Evolutionary conservation across 495 filamentous ascomycete genomes (phyloP), one percentile per base, ranked within the genome.

Genomic region (Lophiostoma macrostomum): DNA sequence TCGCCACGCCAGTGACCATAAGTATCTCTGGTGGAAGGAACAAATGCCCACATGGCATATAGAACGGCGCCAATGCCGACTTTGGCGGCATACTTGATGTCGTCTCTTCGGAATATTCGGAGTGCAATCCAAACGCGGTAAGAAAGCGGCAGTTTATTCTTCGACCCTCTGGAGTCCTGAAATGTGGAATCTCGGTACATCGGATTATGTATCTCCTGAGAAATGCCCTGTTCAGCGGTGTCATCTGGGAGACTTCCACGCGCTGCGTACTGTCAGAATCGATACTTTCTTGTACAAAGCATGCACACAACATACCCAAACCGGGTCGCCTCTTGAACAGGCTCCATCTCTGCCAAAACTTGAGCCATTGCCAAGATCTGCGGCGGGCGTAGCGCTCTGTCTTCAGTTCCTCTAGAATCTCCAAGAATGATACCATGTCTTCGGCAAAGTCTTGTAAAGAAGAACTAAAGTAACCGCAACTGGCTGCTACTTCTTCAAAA

Each of bases 401-500:
- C 59, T 91, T 88, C 52, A 97, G 67, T 41, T 95, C 86, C 57
- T 95, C 88, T 16, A 98, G 64, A 16, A 94, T 83, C 32, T 85
- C 76, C n/a, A 98, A 68, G 55, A 91, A 87, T 10, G 75, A 79
- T 49, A 87, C 79, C 75, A 95, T 84, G 64, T 96, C 89, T 64
- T 95, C 86, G 0, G 90, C 90, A 67, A 97, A 89, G 56, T 89
- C 84, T 49, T 90, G 77, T 22, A 98, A 73, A 16, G 87, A 90
- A 62, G 90, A 95, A 64, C 85, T 88, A 66, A 96, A 98, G 64
- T 97, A 89, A 2, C 91, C 91, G 63, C 93, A 98, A 36, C 88
- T 91, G 4, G 93, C 93, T 25, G 90, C 88, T 7, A 97, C 90
- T 68, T 98, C 93, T 67, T 98, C 93, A 41, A 95, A 86, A 64